Evolutionary conservation across 352 stramenopile genomes (phyloP).

Genomic region (Stephanocyclus meneghinianus): DNA sequence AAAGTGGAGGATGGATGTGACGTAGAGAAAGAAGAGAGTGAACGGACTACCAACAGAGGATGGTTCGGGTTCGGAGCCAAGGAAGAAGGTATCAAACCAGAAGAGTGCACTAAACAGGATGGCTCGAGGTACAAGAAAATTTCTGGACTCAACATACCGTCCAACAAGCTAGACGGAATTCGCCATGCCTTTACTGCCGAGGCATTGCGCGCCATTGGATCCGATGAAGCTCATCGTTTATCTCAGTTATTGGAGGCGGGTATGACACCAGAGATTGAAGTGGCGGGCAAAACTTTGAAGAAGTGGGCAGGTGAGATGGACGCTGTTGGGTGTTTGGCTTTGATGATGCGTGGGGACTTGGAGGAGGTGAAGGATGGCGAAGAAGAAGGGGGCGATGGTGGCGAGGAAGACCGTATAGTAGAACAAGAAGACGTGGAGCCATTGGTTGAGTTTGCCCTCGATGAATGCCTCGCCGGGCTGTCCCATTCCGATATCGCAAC

Average conservation of each 20-base stretch:
- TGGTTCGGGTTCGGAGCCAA: constrained; percentile 44
- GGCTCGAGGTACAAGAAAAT: constrained; percentile 8
- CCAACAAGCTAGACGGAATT: constrained; percentile 73
- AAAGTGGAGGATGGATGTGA: constrained; percentile 15
- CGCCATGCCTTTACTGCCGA: constrained; percentile 77
- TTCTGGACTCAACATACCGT: constrained; percentile 58
- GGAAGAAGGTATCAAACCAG: neutral
- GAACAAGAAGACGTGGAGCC: neutral
- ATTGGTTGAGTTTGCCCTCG: neutral
- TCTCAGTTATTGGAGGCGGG: constrained; percentile 68
- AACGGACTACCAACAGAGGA: constrained; percentile 5
- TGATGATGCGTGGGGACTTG: constrained; percentile 22
- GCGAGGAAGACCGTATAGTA: neutral
- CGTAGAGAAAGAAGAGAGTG: constrained; percentile 6
- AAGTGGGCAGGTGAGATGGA: constrained; percentile 71
- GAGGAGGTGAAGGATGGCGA: neutral
- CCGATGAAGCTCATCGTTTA: constrained; percentile 69
- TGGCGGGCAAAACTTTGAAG: constrained; percentile 67
- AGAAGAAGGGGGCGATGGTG: neutral
- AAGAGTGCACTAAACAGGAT: neutral
- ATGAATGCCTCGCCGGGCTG: constrained; percentile 31
- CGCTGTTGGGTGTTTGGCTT: constrained; percentile 56
- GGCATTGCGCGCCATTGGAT: constrained; percentile 73
- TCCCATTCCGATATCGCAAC: constrained; percentile 25
- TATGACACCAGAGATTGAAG: constrained; percentile 67